Conservation (phyloP, 1,284 basidiomycete species). For the Ceratobasidium sp. region DNA sequence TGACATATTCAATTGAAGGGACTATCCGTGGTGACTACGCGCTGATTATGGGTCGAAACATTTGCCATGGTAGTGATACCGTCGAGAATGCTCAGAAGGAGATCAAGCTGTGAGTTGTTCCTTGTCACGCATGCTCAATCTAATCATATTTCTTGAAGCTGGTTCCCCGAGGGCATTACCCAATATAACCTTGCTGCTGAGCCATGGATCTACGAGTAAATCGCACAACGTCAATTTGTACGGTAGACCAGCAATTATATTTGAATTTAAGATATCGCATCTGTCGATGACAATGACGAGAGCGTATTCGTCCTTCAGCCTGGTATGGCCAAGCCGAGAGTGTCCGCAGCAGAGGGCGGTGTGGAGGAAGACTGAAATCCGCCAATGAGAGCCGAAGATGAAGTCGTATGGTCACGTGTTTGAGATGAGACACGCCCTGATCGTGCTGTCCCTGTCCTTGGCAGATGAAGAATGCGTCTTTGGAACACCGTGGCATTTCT, state of each 20-base stretch:
- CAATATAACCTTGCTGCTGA: slow-evolving; percentile 77
- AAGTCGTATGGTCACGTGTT: background rate
- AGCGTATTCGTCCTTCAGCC: background rate
- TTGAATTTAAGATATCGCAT: too few relatives aligned
- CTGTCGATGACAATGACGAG: background rate
- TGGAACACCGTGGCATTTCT: background rate
- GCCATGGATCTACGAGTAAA: slow-evolving; percentile 85
- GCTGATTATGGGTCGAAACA: slow-evolving; percentile 91
- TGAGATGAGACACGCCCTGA: background rate
- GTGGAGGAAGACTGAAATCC: background rate
- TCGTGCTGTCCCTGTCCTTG: background rate
- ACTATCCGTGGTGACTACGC: slow-evolving; percentile 94
- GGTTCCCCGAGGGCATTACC: slow-evolving; percentile 84
- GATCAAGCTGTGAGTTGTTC: slow-evolving; percentile 76
- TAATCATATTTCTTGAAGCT: slow-evolving; percentile 56
- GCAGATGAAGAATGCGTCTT: slow-evolving; percentile 4
- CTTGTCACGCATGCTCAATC: background rate
- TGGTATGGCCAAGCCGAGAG: background rate
- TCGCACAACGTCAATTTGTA: slow-evolving; percentile 29
- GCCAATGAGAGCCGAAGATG: background rate
- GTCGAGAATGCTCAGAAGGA: slow-evolving; percentile 92
- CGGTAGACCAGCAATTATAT: too few relatives aligned
- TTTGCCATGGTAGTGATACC: slow-evolving; percentile 94
- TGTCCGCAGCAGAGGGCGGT: background rate
- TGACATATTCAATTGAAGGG: slow-evolving; percentile 53